These are phyloP conservation scores for Neonectria coccinea DNA, from an alignment of 2,329 filamentous ascomycete genomes.

Conservation along the genomic window DNA sequence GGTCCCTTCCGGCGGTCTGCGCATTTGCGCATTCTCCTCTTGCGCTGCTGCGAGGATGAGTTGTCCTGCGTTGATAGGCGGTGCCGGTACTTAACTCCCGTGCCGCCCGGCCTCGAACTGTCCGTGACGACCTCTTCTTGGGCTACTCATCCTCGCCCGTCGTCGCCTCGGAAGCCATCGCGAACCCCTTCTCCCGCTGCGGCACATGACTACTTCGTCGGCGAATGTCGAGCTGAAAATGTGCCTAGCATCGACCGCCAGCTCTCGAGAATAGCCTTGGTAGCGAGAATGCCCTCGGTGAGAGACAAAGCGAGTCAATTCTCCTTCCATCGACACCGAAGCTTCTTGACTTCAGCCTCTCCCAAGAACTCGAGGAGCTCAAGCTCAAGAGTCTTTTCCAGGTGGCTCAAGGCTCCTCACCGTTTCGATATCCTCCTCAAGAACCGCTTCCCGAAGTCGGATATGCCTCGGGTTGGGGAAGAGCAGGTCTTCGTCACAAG, in stretches of 20 bases:
- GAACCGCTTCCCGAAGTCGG: constrained; percentile 40
- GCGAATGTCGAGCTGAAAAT: constrained; percentile 26
- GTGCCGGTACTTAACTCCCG: constrained; percentile 21
- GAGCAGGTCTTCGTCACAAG: constrained; percentile 38
- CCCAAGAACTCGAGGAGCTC: constrained; percentile 23
- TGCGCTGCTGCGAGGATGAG: constrained; percentile 18
- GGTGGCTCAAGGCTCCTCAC: constrained; percentile 27
- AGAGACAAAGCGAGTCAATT: constrained; percentile 44
- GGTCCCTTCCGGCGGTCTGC: constrained; percentile 11
- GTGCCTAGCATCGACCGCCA: constrained; percentile 26
- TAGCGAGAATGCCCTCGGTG: constrained; percentile 45
- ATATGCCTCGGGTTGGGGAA: constrained; percentile 44
- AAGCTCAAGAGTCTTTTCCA: constrained; percentile 25
- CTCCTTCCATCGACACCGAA: constrained; percentile 34
- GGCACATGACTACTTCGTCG: not conserved
- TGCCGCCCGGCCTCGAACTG: not conserved
- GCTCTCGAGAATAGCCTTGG: constrained; percentile 42
- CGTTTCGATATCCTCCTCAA: constrained; percentile 30
- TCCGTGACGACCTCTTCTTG: constrained; percentile 13
- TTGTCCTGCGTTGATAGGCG: constrained; percentile 21
- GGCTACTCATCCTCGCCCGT: constrained; percentile 9
- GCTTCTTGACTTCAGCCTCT: constrained; percentile 14
- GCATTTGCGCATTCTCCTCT: constrained; percentile 26
- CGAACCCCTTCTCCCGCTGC: not conserved
- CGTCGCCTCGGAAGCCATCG: not conserved